Evolutionary conservation across 768 basidiomycete genomes (phyloP).

Genomic region (Leccinum incarnatum): DNA sequence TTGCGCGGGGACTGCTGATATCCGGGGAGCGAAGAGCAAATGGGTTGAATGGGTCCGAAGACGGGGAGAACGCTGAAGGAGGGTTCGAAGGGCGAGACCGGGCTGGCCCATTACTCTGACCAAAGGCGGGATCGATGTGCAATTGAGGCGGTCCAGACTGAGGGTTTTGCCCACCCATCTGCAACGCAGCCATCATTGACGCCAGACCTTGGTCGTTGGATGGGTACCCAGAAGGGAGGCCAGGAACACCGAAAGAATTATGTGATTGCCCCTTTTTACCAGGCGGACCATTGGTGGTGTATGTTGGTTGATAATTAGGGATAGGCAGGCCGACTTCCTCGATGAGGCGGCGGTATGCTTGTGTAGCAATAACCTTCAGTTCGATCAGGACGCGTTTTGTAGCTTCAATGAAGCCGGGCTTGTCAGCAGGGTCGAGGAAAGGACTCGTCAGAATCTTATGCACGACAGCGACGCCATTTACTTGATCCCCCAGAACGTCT

Average conservation of each 20-base stretch:
- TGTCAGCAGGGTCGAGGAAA: slow-evolving; percentile 72
- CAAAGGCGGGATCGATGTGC: slow-evolving; percentile 66
- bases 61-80: slow-evolving; percentile 48
- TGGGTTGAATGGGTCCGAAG: slow-evolving; percentile 56
- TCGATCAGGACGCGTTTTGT: slow-evolving; percentile 89
- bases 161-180: slow-evolving; percentile 86
- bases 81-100: slow-evolving; percentile 46
- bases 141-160: slow-evolving; percentile 75
- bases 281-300: slow-evolving; percentile 57
- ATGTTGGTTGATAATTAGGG: slow-evolving; percentile 81
- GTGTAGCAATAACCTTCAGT: slow-evolving; percentile 90
- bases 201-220: slow-evolving; percentile 82
- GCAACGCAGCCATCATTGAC: slow-evolving; percentile 90
- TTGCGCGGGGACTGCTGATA: slow-evolving; percentile 47
- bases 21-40: slow-evolving; percentile 53
- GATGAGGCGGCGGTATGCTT: slow-evolving; percentile 89
- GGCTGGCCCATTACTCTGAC: slow-evolving; percentile 39
- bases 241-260: slow-evolving; percentile 63
- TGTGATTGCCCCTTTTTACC: slow-evolving; percentile 57
- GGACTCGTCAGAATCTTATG: slow-evolving; percentile 90
- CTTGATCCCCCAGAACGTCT: slow-evolving; percentile 93
- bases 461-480: slow-evolving; percentile 90
- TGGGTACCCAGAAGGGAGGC: slow-evolving; percentile 75
- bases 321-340: slow-evolving; percentile 94
- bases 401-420: slow-evolving; percentile 72